Percentiles rank a stretch among this genome's conserved stretches.
Conservation (phyloP, 768 basidiomycete species). For the Suillus variegatus region DNA sequence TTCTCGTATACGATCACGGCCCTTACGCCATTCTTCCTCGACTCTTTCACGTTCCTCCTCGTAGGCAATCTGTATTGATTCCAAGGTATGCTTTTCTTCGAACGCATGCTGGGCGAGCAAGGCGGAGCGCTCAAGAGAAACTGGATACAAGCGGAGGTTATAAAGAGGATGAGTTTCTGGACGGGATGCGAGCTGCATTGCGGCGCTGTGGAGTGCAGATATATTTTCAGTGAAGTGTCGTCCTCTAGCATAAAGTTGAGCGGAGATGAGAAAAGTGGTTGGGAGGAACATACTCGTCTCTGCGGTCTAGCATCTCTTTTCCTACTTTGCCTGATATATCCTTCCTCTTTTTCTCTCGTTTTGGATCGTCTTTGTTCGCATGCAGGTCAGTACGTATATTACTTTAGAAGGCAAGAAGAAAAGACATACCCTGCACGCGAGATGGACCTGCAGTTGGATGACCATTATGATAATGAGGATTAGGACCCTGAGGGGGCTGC, state of each 20-base stretch:
- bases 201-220: conserved; percentile 55
- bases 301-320: conserved; percentile 72
- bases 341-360: conserved; percentile 68
- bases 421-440: conserved; percentile 42
- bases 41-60: conserved; percentile 78
- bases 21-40: conserved; percentile 80
- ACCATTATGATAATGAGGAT: conserved; percentile 35
- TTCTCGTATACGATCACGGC: conserved; percentile 74
- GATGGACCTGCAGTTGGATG: conserved; percentile 45
- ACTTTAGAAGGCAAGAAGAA: conserved; percentile 26
- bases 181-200: conserved; percentile 64
- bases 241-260: conserved; percentile 40
- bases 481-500: conserved; percentile 13
- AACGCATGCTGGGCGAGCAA: conserved; percentile 62
- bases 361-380: conserved; percentile 41
- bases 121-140: conserved; percentile 77
- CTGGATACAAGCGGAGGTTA: conserved; percentile 70
- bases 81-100: conserved; percentile 70
- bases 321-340: conserved; percentile 70
- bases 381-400: not conserved
- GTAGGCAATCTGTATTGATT: conserved; percentile 68
- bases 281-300: conserved; percentile 65
- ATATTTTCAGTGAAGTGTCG: conserved; percentile 66
- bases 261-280: not conserved
- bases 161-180: conserved; percentile 69